Conservation (phyloP, 768 basidiomycete genomes). For the Tricholoma hemisulphureum region DNA sequence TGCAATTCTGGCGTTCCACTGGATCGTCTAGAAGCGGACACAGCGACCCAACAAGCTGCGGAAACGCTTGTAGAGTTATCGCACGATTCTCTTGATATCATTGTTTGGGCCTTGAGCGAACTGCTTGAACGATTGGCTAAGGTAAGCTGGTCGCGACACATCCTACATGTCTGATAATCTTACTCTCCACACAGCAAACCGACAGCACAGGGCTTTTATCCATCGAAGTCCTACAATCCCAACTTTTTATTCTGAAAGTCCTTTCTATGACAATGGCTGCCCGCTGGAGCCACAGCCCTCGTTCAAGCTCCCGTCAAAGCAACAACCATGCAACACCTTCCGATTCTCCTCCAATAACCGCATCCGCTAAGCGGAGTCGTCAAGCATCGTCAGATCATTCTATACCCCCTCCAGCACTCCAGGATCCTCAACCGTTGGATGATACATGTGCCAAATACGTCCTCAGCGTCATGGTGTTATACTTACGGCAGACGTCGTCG, state of each 20-base stretch:
- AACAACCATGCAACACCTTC: slow-evolving; percentile 34
- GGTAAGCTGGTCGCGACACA: slow-evolving; percentile 38
- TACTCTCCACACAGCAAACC: slow-evolving; percentile 42
- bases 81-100: slow-evolving; percentile 72
- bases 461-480: slow-evolving; percentile 78
- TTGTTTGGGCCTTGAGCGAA: slow-evolving; percentile 75
- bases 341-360: slow-evolving; percentile 39
- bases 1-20: slow-evolving; percentile 77
- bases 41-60: slow-evolving; percentile 71
- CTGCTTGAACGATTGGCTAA: slow-evolving; percentile 75
- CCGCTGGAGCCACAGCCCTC: slow-evolving; percentile 59
- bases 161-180: not conserved
- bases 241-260: slow-evolving; percentile 82
- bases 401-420: slow-evolving; percentile 41
- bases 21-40: slow-evolving; percentile 72
- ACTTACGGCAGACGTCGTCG: slow-evolving; percentile 68
- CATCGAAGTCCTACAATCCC: slow-evolving; percentile 79
- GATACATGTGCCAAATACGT: slow-evolving; percentile 81
- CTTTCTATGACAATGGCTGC: slow-evolving; percentile 75
- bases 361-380: slow-evolving; percentile 27
- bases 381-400: slow-evolving; percentile 47
- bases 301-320: slow-evolving; percentile 43
- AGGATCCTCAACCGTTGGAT: slow-evolving; percentile 73
- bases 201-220: slow-evolving; percentile 51
- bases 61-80: slow-evolving; percentile 80